phyloP scores from a whole-genome alignment of 2,329 filamentous ascomycete genomes.

The Epichloe gansuensis region DNA sequence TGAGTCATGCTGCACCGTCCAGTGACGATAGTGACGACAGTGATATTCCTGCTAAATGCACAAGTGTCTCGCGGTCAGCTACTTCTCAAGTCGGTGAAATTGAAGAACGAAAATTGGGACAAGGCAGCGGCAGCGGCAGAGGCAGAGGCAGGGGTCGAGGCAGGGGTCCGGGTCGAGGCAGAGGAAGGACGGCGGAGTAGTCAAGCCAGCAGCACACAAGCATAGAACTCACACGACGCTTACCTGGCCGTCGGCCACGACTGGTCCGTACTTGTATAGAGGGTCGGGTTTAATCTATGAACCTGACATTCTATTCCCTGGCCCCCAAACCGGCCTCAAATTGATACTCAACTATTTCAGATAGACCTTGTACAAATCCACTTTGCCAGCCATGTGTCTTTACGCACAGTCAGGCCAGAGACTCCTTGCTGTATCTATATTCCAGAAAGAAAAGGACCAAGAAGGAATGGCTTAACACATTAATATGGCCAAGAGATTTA shows the following conservation, averaged over 20 bases:
- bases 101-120: background rate
- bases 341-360: too few species aligned
- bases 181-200: background rate
- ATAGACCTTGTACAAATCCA: too few species aligned
- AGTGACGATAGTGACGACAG: constrained; percentile 9
- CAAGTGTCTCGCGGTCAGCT: background rate
- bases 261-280: background rate
- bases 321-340: too few species aligned
- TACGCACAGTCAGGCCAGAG: too few species aligned
- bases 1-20: background rate
- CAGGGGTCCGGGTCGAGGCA: constrained; percentile 5
- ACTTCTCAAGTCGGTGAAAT: background rate
- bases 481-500: too few species aligned
- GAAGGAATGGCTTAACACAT: too few species aligned
- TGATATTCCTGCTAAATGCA: constrained; percentile 11
- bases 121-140: background rate
- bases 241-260: background rate
- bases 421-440: too few species aligned
- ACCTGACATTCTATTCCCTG: too few species aligned
- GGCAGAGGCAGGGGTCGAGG: constrained; percentile 7
- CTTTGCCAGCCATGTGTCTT: too few species aligned
- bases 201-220: background rate
- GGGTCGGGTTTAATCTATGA: too few species aligned
- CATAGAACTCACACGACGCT: too few species aligned
- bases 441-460: too few species aligned